phyloP scores from a whole-genome alignment of 2,329 filamentous ascomycete genomes.

The Aspergillus calidoustus region DNA sequence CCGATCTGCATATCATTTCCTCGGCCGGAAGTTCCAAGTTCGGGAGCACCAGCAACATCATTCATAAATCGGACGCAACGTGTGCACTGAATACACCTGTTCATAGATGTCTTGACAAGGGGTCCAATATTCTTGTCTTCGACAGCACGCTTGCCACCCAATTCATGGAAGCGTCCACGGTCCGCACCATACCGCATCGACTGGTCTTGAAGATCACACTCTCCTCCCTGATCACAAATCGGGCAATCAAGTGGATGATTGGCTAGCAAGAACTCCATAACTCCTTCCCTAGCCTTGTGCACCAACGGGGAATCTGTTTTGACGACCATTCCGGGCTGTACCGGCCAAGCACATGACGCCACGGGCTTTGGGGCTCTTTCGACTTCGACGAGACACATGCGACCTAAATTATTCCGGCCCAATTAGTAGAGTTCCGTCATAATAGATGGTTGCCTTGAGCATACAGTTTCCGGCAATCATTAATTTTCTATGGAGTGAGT shows the following conservation, averaged over 20 bases:
- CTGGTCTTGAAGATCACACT: slow-evolving; percentile 98
- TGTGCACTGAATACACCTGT: slow-evolving; percentile 99
- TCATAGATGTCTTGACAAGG: slow-evolving; percentile 99
- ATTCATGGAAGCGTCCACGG: slow-evolving; percentile 94
- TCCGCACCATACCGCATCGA: slow-evolving; percentile 98
- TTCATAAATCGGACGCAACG: slow-evolving; percentile 97
- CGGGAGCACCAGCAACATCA: slow-evolving; percentile 92
- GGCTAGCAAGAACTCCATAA: slow-evolving; percentile 97
- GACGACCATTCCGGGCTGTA: slow-evolving; percentile 98
- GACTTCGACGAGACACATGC: slow-evolving; percentile 99
- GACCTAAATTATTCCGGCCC: slow-evolving; percentile 47
- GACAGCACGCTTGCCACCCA: slow-evolving; percentile 93
- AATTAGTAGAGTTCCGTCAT: neutral
- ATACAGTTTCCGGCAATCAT: slow-evolving; percentile 97
- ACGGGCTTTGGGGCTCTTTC: slow-evolving; percentile 96
- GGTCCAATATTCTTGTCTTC: slow-evolving; percentile 99
- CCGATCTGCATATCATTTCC: slow-evolving; percentile 98
- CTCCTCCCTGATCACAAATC: slow-evolving; percentile 97
- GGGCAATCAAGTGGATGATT: slow-evolving; percentile 97
- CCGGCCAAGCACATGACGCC: slow-evolving; percentile 97
- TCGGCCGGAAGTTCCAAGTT: slow-evolving; percentile 91
- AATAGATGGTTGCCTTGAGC: slow-evolving; percentile 17
- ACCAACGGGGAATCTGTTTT: slow-evolving; percentile 96
- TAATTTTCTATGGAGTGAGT: slow-evolving; percentile 69
- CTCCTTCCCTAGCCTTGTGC: slow-evolving; percentile 97